Evolutionary conservation across 345 rosid species (phyloP).

Genomic region (Firmiana major): DNA sequence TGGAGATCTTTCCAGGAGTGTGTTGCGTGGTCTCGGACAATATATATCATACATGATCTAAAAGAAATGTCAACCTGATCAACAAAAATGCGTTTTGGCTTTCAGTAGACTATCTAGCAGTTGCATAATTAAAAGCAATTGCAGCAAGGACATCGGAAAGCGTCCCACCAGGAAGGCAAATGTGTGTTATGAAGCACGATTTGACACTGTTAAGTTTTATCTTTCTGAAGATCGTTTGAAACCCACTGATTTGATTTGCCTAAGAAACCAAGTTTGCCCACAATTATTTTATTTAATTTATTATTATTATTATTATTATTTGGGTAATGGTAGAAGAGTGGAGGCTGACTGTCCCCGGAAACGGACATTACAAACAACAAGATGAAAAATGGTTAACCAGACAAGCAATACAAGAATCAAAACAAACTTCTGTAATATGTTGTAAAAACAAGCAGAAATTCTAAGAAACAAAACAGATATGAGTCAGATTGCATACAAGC

Average conservation of each 20-base stretch:
- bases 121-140: not conserved
- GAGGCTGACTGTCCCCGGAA: not conserved
- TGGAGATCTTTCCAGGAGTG: not conserved
- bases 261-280: not conserved
- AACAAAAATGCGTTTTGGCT: not conserved
- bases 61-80: not conserved
- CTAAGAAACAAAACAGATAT: not conserved
- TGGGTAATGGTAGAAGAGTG: not conserved
- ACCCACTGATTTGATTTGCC: slow-evolving; percentile 1
- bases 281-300: no score
- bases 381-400: not conserved
- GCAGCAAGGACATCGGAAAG: not conserved
- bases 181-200: not conserved
- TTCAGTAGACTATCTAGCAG: not conserved
- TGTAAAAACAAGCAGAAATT: not conserved
- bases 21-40: not conserved
- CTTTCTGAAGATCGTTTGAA: not conserved
- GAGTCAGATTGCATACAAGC: not conserved
- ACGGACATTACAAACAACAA: not conserved
- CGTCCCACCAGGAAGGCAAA: not conserved
- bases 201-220: not conserved
- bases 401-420: not conserved
- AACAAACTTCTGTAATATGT: not conserved
- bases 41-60: not conserved
- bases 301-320: not conserved